Base-by-base conservation (phyloP, 139 green algal genomes). In the Asterochloris erici region DNA sequence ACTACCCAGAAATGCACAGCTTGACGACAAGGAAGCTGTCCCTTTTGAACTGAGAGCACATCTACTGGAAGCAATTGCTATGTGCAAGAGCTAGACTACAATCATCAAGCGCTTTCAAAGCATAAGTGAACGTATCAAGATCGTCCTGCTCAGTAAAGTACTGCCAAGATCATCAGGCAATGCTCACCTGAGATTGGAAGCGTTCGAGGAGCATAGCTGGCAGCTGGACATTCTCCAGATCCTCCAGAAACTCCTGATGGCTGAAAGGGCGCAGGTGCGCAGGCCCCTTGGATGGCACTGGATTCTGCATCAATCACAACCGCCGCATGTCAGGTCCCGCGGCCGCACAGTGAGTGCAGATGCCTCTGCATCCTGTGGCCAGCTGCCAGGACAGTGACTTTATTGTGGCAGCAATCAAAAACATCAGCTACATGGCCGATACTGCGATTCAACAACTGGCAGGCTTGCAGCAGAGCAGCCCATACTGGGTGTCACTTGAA, bases 191-290 rank as follows among this genome's bases (percentile, higher is more conserved):
- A 63, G 47, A 79, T 27, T 27, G 63, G 60, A 87, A 83, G 75
- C 86, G 81, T 61, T 89, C 66, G 26, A 86, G 70, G 47, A 89
- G 82, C 64, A 85, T 77, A n/a, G 81, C 38, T 19, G 79, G 24
- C 15, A 73, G 47, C 23, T 60, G 75, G 12, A 62, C 61, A 23
- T 61, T n/a, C 27, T 81, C 63, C 82, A 89, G 81, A 23, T 62
- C 19, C 69, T 85, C 81, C 77, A 91, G 77, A 68, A 90, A 91
- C 14, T 81, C 79, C 9, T 64, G 71, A 47, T 88, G 79, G 81
- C 89, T 88, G 68, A 91, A 91, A 17, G 84, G 75, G 26, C 79
- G 82, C 81, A 90, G 82, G 60, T 81, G 81, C 2, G 83, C 84
- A 28, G 86, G 86, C 38, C 88, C 81, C 16, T 70, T 29, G 0